Evolutionary conservation across 148 eudicot species (phyloP).

Genomic region (Diospyros kaki): DNA sequence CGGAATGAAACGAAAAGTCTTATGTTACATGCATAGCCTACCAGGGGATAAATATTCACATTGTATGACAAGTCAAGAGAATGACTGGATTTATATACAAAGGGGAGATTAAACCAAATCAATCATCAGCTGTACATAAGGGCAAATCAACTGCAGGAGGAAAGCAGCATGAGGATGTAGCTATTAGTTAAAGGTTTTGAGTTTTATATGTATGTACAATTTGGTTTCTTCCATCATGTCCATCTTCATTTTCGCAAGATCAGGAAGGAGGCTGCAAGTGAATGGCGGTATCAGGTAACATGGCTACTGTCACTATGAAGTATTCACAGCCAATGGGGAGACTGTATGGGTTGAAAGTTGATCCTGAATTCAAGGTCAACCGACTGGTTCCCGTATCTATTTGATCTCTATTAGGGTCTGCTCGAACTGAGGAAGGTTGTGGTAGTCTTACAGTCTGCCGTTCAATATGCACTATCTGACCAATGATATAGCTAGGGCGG

Average conservation of each 20-base stretch:
- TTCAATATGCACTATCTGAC: slow-evolving; percentile 93
- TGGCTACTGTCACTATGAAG: slow-evolving; percentile 77
- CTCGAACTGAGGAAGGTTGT: slow-evolving; percentile 16
- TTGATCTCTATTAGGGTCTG: slow-evolving; percentile 23
- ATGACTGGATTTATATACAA: slow-evolving; percentile 6
- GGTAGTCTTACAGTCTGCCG: slow-evolving; percentile 47
- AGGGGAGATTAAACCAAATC: slow-evolving; percentile 12
- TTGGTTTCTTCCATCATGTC: slow-evolving; percentile 71
- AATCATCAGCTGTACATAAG: slow-evolving; percentile 26
- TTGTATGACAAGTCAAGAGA: background rate
- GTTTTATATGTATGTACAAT: slow-evolving; percentile 33
- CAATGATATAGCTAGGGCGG: slow-evolving; percentile 69
- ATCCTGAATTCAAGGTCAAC: slow-evolving; percentile 37
- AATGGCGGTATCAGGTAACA: slow-evolving; percentile 75
- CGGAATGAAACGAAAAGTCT: too few species aligned
- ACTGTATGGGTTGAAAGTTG: slow-evolving; percentile 49
- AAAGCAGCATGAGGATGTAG: slow-evolving; percentile 9
- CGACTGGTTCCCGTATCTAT: slow-evolving; percentile 31
- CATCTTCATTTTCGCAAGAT: slow-evolving; percentile 43
- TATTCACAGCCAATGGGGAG: slow-evolving; percentile 77
- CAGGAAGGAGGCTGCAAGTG: slow-evolving; percentile 79
- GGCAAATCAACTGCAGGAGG: slow-evolving; percentile 15
- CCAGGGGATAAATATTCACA: slow-evolving; percentile 18
- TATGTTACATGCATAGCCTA: background rate
- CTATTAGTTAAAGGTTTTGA: slow-evolving; percentile 1